A percentile compares a stretch with the other conserved stretches of the same genome.
These are phyloP conservation scores for Rutstroemia sydowiana DNA, from an alignment of 2,329 filamentous ascomycete genomes.

Conservation along the genomic window DNA sequence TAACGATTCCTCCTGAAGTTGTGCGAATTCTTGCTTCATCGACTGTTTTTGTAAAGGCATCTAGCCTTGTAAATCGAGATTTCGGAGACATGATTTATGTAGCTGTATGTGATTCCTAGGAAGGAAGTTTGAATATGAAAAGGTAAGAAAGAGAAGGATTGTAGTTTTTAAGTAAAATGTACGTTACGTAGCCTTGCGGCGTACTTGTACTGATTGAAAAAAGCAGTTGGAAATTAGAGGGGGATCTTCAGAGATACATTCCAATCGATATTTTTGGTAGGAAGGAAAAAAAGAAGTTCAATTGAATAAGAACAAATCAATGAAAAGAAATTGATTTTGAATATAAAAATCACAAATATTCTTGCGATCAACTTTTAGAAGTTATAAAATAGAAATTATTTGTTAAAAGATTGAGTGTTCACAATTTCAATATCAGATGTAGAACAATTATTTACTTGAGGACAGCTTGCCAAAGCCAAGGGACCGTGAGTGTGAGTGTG, in stretches of 20 bases:
- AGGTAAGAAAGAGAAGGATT: no score
- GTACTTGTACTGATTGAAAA: constrained; percentile 6
- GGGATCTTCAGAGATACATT: constrained; percentile 21
- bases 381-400: not conserved
- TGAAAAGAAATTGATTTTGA: not conserved
- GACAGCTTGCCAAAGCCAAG: constrained; percentile 10
- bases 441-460: not conserved
- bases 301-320: not conserved
- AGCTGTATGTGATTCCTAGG: not conserved
- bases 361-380: constrained; percentile 3
- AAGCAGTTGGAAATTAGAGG: no score
- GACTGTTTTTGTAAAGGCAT: constrained; percentile 98
- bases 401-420: not conserved
- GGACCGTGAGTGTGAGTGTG: not conserved
- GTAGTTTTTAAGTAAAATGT: not conserved
- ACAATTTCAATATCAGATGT: constrained; percentile 8
- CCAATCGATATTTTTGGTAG: no score
- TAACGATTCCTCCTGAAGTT: constrained; percentile 91
- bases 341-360: no score
- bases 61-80: constrained; percentile 90
- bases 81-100: constrained; percentile 65
- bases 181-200: constrained; percentile 18
- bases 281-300: not conserved
- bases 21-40: constrained; percentile 96
- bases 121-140: not conserved